Evolutionary conservation across 495 filamentous ascomycete genomes (phyloP).

Genomic region (Lichina pygmaea): DNA sequence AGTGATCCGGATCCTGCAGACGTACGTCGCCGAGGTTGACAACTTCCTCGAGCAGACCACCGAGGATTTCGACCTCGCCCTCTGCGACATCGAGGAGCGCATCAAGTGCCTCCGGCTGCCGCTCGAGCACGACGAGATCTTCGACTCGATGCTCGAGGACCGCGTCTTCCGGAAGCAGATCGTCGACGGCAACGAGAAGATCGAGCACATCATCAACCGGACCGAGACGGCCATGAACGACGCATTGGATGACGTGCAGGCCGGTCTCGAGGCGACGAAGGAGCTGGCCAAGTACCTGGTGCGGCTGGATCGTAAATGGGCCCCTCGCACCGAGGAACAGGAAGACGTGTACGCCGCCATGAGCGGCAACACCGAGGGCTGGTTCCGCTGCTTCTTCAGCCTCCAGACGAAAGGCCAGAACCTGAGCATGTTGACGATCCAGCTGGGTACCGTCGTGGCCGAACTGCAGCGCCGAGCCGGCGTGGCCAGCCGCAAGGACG

Average conservation of each 20-base stretch:
- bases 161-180: constrained; percentile 56
- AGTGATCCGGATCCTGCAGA: constrained; percentile 71
- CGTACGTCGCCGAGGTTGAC: constrained; percentile 82
- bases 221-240: constrained; percentile 51
- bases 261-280: constrained; percentile 49
- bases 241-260: constrained; percentile 45
- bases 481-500: constrained; percentile 37
- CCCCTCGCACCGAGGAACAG: constrained; percentile 16
- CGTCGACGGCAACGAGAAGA: constrained; percentile 65
- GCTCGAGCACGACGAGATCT: constrained; percentile 54
- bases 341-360: constrained; percentile 41
- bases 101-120: constrained; percentile 59
- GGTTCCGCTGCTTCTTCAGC: constrained; percentile 45
- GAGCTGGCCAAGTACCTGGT: constrained; percentile 53
- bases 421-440: constrained; percentile 31
- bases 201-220: constrained; percentile 63
- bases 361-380: constrained; percentile 68
- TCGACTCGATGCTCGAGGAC: constrained; percentile 74
- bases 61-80: constrained; percentile 67
- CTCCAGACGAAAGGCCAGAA: constrained; percentile 35
- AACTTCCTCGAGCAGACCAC: constrained; percentile 61
- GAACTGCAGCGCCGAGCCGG: constrained; percentile 60
- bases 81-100: constrained; percentile 42
- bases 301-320: constrained; percentile 27
- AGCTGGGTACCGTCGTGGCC: constrained; percentile 35